phyloP scores from a whole-genome alignment of 139 green algal species.

The Chlorella sp. region DNA sequence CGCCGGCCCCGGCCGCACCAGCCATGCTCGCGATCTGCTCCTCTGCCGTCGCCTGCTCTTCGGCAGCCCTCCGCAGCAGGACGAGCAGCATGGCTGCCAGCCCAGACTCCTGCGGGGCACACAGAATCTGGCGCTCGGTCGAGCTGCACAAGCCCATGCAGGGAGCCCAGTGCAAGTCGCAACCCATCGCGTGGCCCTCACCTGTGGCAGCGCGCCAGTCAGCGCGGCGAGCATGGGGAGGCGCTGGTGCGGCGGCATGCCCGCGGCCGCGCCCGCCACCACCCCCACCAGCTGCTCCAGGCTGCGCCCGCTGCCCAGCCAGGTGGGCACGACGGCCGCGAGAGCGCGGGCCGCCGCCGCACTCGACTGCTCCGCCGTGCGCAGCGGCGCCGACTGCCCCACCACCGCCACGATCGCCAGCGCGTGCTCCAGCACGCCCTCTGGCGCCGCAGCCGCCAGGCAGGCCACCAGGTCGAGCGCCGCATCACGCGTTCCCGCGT shows the following conservation, averaged over 20 bases:
- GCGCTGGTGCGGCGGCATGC: constrained; percentile 1
- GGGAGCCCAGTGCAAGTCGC: too few relatives aligned
- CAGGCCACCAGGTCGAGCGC: constrained; percentile 66
- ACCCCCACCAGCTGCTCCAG: constrained; percentile 17
- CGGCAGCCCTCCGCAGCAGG: constrained; percentile 37
- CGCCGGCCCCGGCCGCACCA: constrained; percentile 8
- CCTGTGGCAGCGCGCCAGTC: constrained; percentile 37
- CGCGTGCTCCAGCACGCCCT: constrained; percentile 61
- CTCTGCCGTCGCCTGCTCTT: not conserved
- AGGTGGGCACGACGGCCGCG: constrained; percentile 31
- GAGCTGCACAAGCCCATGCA: too few relatives aligned
- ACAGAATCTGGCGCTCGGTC: too few relatives aligned
- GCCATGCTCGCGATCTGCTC: not conserved
- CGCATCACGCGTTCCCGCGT: constrained; percentile 64
- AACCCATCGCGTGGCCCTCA: too few relatives aligned
- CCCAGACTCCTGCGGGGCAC: constrained; percentile 51
- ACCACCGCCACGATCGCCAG: constrained; percentile 61
- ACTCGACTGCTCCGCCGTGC: constrained; percentile 62
- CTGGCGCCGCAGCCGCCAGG: constrained; percentile 44
- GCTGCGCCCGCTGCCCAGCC: constrained; percentile 30
- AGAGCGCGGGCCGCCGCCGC: constrained; percentile 38
- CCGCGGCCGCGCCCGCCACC: constrained; percentile 17
- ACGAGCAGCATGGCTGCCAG: constrained; percentile 50
- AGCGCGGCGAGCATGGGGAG: constrained; percentile 22
- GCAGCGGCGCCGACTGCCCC: constrained; percentile 41